phyloP scores from a whole-genome alignment of 805 yeast genomes.

The Spathaspora boniae region DNA sequence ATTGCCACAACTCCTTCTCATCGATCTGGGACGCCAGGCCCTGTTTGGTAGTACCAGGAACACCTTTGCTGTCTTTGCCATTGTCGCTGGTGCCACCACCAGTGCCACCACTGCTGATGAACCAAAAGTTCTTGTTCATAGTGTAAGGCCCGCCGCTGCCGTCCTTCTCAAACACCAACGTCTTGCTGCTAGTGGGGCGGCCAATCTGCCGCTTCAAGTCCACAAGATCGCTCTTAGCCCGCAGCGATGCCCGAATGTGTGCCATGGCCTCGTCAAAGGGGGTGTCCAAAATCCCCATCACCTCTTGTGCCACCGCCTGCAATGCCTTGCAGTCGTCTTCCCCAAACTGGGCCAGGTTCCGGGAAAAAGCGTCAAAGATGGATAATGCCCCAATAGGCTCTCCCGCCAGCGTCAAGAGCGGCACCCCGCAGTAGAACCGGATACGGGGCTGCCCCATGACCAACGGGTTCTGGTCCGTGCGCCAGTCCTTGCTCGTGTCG shows the following conservation, averaged over 20 bases:
- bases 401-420: conserved; percentile 39
- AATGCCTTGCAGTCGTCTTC: conserved; percentile 33
- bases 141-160: conserved; percentile 63
- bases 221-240: no score
- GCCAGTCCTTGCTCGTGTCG: conserved; percentile 70
- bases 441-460: conserved; percentile 60
- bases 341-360: conserved; percentile 28
- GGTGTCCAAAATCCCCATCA: conserved; percentile 39
- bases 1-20: conserved; percentile 29
- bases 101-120: conserved; percentile 22
- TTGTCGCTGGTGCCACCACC: conserved; percentile 3
- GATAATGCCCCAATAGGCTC: conserved; percentile 56
- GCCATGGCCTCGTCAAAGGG: conserved; percentile 28
- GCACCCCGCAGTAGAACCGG: conserved; percentile 64
- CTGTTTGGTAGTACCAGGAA: neutral
- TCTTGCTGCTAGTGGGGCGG: conserved; percentile 48
- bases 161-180: conserved; percentile 52
- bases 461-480: conserved; percentile 59
- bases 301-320: conserved; percentile 35
- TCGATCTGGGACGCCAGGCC: conserved; percentile 1
- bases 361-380: conserved; percentile 49
- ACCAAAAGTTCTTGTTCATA: conserved; percentile 45
- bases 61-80: conserved; percentile 4
- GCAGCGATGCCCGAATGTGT: no score
- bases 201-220: conserved; percentile 27